Conservation (phyloP, 2,329 filamentous ascomycete genomes). For the Didymella exigua region DNA sequence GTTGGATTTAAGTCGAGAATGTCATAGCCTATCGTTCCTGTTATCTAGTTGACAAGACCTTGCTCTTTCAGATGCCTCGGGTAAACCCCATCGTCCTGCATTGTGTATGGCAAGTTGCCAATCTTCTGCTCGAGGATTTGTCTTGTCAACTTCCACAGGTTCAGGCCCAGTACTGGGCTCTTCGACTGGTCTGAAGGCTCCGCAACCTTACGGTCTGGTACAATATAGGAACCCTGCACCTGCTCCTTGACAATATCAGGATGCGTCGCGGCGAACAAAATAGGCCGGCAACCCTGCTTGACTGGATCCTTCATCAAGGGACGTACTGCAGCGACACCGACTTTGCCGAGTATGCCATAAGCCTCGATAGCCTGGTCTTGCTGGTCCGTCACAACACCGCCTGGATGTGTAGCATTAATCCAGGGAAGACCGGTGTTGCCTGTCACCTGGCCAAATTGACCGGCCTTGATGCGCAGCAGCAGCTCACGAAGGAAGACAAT, state of each 20-base stretch:
- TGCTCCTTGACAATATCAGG: slow-evolving; percentile 51
- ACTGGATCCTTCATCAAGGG: slow-evolving; percentile 59
- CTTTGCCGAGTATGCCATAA: slow-evolving; percentile 55
- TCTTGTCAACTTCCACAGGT: slow-evolving; percentile 55
- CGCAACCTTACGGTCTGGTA: slow-evolving; percentile 57
- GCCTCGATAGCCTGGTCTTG: slow-evolving; percentile 57
- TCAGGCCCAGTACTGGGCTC: slow-evolving; percentile 52
- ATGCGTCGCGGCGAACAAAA: slow-evolving; percentile 56
- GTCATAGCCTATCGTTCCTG: background rate
- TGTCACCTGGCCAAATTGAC: slow-evolving; percentile 34
- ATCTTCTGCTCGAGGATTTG: slow-evolving; percentile 52
- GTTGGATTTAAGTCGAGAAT: background rate
- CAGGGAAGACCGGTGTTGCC: slow-evolving; percentile 51
- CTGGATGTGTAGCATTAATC: slow-evolving; percentile 59
- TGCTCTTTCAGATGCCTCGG: slow-evolving; percentile 1
- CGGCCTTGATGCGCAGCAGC: slow-evolving; percentile 43
- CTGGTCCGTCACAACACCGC: slow-evolving; percentile 56
- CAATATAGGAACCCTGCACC: slow-evolving; percentile 56
- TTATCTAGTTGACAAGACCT: background rate
- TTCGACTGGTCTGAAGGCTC: slow-evolving; percentile 51
- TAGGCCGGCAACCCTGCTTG: slow-evolving; percentile 54
- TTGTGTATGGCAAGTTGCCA: slow-evolving; percentile 36
- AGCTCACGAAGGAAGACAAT: slow-evolving; percentile 55
- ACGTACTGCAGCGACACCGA: slow-evolving; percentile 51
- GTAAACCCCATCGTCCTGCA: slow-evolving; percentile 25